Conservation (phyloP, 352 stramenopile genomes). For the Phytopythium aichiense region DNA sequence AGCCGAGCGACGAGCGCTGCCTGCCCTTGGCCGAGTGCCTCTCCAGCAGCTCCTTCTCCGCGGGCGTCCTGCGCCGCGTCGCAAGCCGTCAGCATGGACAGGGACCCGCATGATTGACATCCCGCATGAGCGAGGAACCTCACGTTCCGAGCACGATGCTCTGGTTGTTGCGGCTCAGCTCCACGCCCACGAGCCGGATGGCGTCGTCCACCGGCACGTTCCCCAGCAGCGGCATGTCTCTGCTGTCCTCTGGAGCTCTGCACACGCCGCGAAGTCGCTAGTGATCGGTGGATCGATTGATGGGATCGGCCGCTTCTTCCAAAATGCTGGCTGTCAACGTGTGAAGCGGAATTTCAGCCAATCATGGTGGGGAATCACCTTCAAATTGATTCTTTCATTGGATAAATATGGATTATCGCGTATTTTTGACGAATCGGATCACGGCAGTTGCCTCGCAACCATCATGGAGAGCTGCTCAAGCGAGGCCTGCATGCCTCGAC, state of each 20-base stretch:
- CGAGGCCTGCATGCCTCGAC: background rate
- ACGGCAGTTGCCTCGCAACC: background rate
- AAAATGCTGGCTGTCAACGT: background rate
- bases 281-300: background rate
- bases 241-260: background rate
- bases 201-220: slow-evolving; percentile 51
- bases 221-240: slow-evolving; percentile 5
- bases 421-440: background rate
- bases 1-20: slow-evolving; percentile 37
- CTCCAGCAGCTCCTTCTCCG: slow-evolving; percentile 57
- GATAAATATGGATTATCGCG: background rate
- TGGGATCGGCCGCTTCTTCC: background rate
- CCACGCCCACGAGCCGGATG: slow-evolving; percentile 56
- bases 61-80: slow-evolving; percentile 32
- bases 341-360: background rate
- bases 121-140: too few relatives aligned
- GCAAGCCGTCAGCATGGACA: too few relatives aligned
- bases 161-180: slow-evolving; percentile 50
- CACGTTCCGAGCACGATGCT: slow-evolving; percentile 51
- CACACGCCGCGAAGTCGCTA: background rate
- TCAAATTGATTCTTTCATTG: background rate
- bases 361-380: background rate
- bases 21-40: slow-evolving; percentile 46
- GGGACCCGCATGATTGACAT: background rate
- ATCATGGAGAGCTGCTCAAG: background rate